Evolutionary conservation across 208 protist species (phyloP).

Genomic region (Trypanosoma caninum): DNA sequence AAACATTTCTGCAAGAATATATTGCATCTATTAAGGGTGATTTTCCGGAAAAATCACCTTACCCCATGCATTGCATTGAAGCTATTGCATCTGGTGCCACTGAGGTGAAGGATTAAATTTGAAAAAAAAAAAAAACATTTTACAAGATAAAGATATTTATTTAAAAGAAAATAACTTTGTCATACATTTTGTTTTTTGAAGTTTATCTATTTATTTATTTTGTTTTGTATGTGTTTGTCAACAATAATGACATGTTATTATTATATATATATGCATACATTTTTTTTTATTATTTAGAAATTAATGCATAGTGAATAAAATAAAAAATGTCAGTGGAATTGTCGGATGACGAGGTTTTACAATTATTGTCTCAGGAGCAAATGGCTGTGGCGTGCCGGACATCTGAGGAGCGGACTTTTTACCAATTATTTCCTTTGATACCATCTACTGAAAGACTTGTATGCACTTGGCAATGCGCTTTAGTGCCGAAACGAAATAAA

Average conservation of each 20-base stretch:
- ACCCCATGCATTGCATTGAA: slow-evolving; percentile 42
- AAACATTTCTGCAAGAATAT: slow-evolving; percentile 40
- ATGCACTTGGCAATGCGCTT: slow-evolving; percentile 39
- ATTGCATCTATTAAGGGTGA: slow-evolving; percentile 32
- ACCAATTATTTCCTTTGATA: slow-evolving; percentile 40
- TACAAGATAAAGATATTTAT: background rate
- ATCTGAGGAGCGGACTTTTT: slow-evolving; percentile 39
- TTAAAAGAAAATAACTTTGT: slow-evolving; percentile 12
- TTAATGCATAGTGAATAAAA: no score
- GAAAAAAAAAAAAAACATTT: background rate
- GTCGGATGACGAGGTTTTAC: background rate
- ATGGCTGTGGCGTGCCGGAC: slow-evolving; percentile 19
- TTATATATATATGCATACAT: no score
- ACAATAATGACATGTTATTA: no score
- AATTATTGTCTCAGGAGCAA: background rate
- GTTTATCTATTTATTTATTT: slow-evolving; percentile 8
- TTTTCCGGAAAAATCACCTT: slow-evolving; percentile 33
- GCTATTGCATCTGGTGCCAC: slow-evolving; percentile 20
- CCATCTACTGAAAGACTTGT: slow-evolving; percentile 46
- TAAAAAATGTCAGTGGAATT: slow-evolving; percentile 6
- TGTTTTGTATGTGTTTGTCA: no score
- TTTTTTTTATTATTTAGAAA: slow-evolving; percentile 13
- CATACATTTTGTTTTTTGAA: slow-evolving; percentile 12
- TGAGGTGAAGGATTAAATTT: slow-evolving; percentile 2
- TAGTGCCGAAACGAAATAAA: slow-evolving; percentile 29